Conservation (phyloP, 441 rosid genomes). For the Gossypium lobatum region DNA sequence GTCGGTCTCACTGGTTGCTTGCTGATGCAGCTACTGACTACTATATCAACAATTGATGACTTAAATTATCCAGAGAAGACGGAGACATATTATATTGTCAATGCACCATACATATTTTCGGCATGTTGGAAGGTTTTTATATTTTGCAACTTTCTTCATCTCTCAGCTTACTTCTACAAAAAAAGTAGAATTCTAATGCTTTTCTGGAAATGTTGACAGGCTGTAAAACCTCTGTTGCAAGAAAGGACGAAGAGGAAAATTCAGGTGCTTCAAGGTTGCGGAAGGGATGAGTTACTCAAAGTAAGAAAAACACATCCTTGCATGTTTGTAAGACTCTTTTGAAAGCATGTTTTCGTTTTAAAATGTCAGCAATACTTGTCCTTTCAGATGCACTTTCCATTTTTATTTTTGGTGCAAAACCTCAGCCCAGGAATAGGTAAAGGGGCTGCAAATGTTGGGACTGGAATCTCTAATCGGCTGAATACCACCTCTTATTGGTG, state of each 20-base stretch:
- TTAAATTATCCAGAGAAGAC: constrained; percentile 77
- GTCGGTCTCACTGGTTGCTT: background rate
- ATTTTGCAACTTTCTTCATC: background rate
- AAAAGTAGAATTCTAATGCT: background rate
- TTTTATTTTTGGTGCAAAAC: background rate
- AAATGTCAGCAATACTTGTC: background rate
- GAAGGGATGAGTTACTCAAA: constrained; percentile 60
- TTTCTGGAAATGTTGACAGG: constrained; percentile 23
- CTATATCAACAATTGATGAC: constrained; percentile 57
- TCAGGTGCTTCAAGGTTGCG: constrained; percentile 61
- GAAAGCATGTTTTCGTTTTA: background rate
- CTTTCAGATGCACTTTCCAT: background rate
- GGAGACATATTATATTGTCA: constrained; percentile 57
- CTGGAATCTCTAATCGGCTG: background rate
- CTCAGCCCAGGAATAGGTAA: background rate
- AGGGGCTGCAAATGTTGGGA: background rate
- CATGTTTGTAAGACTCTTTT: constrained; percentile 2
- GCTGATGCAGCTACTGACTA: constrained; percentile 48
- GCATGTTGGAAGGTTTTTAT: constrained; percentile 91
- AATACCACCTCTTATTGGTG: background rate
- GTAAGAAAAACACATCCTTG: constrained; percentile 22
- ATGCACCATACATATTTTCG: constrained; percentile 63
- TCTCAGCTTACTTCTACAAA: background rate
- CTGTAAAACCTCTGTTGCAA: constrained; percentile 68
- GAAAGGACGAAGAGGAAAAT: constrained; percentile 65